Evolutionary conservation across 495 filamentous ascomycete species (phyloP), one percentile per base, ranked within the genome.

Genomic region (Talaromyces liani): DNA sequence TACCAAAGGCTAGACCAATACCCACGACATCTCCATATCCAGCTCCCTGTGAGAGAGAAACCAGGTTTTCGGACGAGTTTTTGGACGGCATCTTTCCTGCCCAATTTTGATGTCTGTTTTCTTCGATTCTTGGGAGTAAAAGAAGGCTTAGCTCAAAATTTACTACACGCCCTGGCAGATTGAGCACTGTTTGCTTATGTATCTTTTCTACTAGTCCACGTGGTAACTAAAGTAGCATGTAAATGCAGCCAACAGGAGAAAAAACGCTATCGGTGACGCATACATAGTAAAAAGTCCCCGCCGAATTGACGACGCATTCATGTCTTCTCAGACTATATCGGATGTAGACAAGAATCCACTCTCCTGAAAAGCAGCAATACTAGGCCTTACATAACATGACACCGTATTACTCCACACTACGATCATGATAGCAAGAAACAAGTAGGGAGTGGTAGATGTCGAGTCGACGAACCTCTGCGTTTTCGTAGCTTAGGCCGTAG

Each of bases 1-100:
- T 27, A 7, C 24, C 53, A 29, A 56, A 56, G 14, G 22, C 24
- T 24, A 56, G 53, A 31, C 53, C 53, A 10, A 56, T 25, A 4
- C 53, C 53, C 24, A 56, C 53, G 1, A 56, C 53, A 56, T 29
- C 53, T 29, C 53, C 53, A 56, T 56, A 56, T 31, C 54, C 54
- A 29, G 54, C 25, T 10, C 54, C 54, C 10, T 57, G 54, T 8
- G 54, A 33, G 25, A 57, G 25, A 6, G 54, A 25, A 8, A 57
- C n/a, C 2, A 57, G 54, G 5, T 16, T 33, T 31, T 57, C 14
- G 25, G 54, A 29, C 12, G 25, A 31, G 5, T 16, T 33, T 31
- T 57, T 6, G 25, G 54, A 29, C 12, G 25, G n/a, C 54, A 57
- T 57, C 31, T 57, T 57, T n/a, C 18, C n/a, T 41, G 12, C 16